These are phyloP conservation scores for Quercus rubra DNA, from an alignment of 306 rosid species.

Conservation along the genomic window DNA sequence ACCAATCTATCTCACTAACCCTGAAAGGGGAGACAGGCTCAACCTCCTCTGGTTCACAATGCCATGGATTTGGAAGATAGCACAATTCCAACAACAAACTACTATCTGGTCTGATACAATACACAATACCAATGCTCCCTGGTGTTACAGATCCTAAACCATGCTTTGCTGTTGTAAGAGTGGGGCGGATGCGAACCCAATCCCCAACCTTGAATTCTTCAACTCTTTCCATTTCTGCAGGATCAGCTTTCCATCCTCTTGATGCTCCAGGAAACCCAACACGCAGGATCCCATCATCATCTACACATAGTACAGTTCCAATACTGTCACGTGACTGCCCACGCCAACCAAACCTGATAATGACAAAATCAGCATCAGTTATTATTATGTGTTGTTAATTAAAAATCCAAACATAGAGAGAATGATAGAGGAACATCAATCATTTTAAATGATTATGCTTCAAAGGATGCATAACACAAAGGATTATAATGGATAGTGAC, in stretches of 20 bases:
- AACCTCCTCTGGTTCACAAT: conserved; percentile 99
- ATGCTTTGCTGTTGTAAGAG: conserved; percentile 92
- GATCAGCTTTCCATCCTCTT: conserved; percentile 99
- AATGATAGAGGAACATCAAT: background rate
- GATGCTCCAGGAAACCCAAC: conserved; percentile 99
- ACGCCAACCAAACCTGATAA: conserved; percentile 96
- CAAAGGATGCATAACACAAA: background rate
- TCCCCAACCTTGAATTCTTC: conserved; percentile 98
- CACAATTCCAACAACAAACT: conserved; percentile 85
- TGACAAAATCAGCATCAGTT: conserved; percentile 14
- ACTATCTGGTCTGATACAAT: conserved; percentile 94
- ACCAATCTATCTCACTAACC: conserved; percentile 40
- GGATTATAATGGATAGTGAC: background rate
- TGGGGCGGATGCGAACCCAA: conserved; percentile 98
- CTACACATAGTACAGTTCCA: conserved; percentile 96
- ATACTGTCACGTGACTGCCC: conserved; percentile 97
- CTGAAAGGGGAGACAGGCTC: conserved; percentile 86
- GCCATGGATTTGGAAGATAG: conserved; percentile 99
- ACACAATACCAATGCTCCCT: conserved; percentile 97
- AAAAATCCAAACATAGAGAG: no score
- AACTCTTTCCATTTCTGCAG: conserved; percentile 98
- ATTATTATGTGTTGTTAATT: no score
- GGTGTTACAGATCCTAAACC: conserved; percentile 98
- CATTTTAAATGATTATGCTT: background rate
- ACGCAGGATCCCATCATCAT: conserved; percentile 95